A percentile compares a stretch with the other conserved stretches of the same genome.
Conservation (phyloP, 2,329 filamentous ascomycete species). For the Pezicula rhizophila region DNA sequence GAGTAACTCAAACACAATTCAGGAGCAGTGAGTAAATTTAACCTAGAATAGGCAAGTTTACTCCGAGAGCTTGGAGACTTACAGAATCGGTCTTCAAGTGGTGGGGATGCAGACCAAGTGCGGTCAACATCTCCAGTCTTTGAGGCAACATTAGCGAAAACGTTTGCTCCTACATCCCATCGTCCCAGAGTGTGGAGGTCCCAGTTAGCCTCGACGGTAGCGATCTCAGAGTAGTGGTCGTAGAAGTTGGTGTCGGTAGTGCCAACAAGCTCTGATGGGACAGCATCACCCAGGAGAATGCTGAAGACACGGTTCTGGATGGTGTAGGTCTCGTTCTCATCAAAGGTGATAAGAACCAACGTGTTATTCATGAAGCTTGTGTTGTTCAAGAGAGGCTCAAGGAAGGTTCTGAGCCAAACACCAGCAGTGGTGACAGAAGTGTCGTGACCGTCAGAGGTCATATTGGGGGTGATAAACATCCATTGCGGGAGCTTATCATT, state of each 20-base stretch:
- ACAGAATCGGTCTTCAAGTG: slow-evolving; percentile 31
- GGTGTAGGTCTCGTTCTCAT: slow-evolving; percentile 68
- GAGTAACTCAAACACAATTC: no score
- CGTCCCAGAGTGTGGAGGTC: slow-evolving; percentile 62
- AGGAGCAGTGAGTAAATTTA: no score
- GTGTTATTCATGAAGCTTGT: slow-evolving; percentile 69
- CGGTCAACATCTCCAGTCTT: slow-evolving; percentile 48
- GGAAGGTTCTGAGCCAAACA: slow-evolving; percentile 59
- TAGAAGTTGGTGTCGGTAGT: slow-evolving; percentile 66
- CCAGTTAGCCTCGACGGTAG: slow-evolving; percentile 65
- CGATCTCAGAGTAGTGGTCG: slow-evolving; percentile 65
- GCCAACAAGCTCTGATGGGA: slow-evolving; percentile 58
- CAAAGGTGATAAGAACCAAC: slow-evolving; percentile 71
- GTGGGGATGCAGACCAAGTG: slow-evolving; percentile 17
- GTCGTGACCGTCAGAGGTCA: slow-evolving; percentile 74
- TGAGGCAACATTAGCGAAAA: slow-evolving; percentile 55
- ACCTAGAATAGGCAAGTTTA: no score
- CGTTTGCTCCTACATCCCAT: slow-evolving; percentile 67
- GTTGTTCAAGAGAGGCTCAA: slow-evolving; percentile 65
- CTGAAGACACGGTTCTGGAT: slow-evolving; percentile 63
- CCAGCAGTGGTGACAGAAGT: slow-evolving; percentile 63
- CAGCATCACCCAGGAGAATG: slow-evolving; percentile 68
- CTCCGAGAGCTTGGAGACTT: no score
- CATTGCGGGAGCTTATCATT: slow-evolving; percentile 61
- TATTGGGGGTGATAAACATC: slow-evolving; percentile 68